Evolutionary conservation across 2,329 filamentous ascomycete genomes (phyloP).

Genomic region (Coniochaeta prunicola): DNA sequence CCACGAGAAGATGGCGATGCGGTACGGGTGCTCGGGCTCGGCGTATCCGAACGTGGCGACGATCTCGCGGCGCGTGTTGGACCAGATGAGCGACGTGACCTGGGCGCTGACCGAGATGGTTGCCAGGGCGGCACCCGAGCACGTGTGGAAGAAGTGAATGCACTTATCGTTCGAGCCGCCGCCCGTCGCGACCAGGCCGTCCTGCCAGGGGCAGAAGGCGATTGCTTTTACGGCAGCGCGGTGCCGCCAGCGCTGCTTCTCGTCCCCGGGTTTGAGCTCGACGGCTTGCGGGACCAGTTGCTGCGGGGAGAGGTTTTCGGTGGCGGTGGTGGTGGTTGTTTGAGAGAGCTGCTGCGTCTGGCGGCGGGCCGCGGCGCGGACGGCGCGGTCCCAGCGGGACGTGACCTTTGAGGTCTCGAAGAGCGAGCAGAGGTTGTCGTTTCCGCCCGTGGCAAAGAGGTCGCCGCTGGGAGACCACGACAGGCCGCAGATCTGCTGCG

Average conservation of each 20-base stretch:
- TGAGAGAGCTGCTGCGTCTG: neutral
- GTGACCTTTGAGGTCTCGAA: constrained; percentile 63
- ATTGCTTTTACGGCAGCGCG: constrained; percentile 92
- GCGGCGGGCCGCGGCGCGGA: neutral
- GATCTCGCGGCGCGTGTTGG: constrained; percentile 76
- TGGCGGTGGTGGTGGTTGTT: neutral
- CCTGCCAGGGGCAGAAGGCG: constrained; percentile 92
- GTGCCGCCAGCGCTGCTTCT: constrained; percentile 70
- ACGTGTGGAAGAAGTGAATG: constrained; percentile 91
- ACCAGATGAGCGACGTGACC: constrained; percentile 90
- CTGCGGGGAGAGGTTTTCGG: neutral
- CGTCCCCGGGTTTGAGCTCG: constrained; percentile 44
- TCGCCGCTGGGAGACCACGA: constrained; percentile 50
- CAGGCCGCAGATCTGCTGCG: constrained; percentile 86
- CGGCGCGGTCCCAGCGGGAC: constrained; percentile 1
- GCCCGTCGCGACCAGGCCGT: constrained; percentile 79
- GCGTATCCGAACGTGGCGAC: constrained; percentile 91
- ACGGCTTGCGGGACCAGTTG: constrained; percentile 22
- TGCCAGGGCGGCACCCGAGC: constrained; percentile 74
- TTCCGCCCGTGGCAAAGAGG: constrained; percentile 80
- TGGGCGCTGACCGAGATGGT: constrained; percentile 91
- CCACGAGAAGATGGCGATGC: constrained; percentile 93
- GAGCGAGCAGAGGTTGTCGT: constrained; percentile 83
- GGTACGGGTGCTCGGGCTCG: constrained; percentile 79
- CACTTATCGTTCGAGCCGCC: constrained; percentile 91